Percentiles rank a stretch among this genome's conserved stretches.
These are phyloP conservation scores for Neopestalotiopsis sp. DNA, from an alignment of 2,329 filamentous ascomycete genomes.

Conservation along the genomic window DNA sequence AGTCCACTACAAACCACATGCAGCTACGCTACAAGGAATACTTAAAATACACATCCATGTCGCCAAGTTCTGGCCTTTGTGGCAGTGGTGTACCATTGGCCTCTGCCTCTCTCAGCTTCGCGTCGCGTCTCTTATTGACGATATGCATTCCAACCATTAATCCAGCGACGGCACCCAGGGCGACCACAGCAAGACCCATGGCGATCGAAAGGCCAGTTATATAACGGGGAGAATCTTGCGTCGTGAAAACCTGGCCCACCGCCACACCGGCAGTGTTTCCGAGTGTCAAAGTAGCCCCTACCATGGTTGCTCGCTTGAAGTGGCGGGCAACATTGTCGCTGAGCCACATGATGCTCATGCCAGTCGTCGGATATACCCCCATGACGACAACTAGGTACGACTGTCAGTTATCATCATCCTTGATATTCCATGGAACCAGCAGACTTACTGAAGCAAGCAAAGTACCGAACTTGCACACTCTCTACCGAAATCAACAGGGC, in stretches of 20 bases:
- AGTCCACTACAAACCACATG: background rate
- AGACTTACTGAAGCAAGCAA: conserved; percentile 29
- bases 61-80: conserved; percentile 31
- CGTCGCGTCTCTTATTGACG: conserved; percentile 34
- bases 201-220: conserved; percentile 37
- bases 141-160: conserved; percentile 34
- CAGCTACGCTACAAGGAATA: conserved; percentile 25
- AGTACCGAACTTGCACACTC: conserved; percentile 34
- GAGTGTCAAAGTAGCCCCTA: conserved; percentile 52
- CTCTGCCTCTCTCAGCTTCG: conserved; percentile 29
- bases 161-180: conserved; percentile 30
- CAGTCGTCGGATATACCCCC: conserved; percentile 35
- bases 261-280: conserved; percentile 55
- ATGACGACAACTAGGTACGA: conserved; percentile 27
- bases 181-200: conserved; percentile 33
- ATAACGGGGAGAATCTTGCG: conserved; percentile 35
- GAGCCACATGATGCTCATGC: conserved; percentile 51
- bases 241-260: conserved; percentile 50
- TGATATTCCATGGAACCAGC: background rate
- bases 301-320: conserved; percentile 51
- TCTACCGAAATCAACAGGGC: conserved; percentile 34
- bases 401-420: background rate
- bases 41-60: conserved; percentile 34
- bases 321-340: conserved; percentile 54
- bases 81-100: conserved; percentile 27